Evolutionary conservation across 2,329 filamentous ascomycete genomes (phyloP).

Genomic region (Teratosphaeria zuluensis): DNA sequence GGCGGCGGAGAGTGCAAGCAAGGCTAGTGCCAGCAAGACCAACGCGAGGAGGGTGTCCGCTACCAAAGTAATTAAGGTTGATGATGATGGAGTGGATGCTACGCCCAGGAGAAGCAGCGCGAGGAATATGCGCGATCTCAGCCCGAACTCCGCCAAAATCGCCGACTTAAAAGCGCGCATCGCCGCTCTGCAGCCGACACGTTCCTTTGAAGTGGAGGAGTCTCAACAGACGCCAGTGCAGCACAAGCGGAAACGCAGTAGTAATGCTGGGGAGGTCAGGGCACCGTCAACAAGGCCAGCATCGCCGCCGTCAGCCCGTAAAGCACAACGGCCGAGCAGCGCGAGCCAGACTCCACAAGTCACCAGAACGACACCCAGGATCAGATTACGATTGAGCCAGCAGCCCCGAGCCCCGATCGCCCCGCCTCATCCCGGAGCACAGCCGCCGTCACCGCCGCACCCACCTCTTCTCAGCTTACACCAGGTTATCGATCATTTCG

Average conservation of each 20-base stretch:
- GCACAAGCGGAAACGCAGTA: constrained; percentile 15
- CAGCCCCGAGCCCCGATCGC: constrained; percentile 10
- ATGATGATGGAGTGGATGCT: background rate
- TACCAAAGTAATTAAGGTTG: background rate
- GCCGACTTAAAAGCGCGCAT: constrained; percentile 22
- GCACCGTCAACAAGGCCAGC: constrained; percentile 1
- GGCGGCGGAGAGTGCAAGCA: constrained; percentile 6
- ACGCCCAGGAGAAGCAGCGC: background rate
- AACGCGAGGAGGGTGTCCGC: background rate
- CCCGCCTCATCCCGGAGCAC: constrained; percentile 24
- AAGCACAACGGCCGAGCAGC: constrained; percentile 9
- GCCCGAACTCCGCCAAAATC: constrained; percentile 10
- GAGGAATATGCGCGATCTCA: constrained; percentile 6
- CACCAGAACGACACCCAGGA: constrained; percentile 14
- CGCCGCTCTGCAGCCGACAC: constrained; percentile 18
- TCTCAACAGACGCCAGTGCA: constrained; percentile 1
- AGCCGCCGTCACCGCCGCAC: constrained; percentile 14
- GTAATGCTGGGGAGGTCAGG: constrained; percentile 4
- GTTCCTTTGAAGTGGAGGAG: constrained; percentile 12
- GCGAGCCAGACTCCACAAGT: constrained; percentile 11
- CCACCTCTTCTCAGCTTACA: constrained; percentile 22
- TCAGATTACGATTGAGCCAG: constrained; percentile 20
- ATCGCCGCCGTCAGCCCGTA: constrained; percentile 13
- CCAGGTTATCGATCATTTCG: constrained; percentile 24
- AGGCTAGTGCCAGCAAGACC: constrained; percentile 4